Conservation (phyloP, 352 stramenopile species). For the Aphanomyces euteiches region DNA sequence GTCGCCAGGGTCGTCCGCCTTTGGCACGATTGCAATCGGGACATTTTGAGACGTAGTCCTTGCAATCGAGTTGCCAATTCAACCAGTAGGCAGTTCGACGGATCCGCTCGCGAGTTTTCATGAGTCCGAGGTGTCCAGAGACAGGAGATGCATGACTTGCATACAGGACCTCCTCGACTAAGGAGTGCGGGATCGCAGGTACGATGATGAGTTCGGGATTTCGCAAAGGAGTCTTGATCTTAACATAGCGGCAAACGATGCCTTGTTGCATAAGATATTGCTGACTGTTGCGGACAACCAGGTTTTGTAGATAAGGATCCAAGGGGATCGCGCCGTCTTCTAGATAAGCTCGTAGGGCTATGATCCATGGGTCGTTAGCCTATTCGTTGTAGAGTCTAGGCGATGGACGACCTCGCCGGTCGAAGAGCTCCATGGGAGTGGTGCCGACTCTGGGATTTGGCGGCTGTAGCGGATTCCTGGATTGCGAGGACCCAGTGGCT, state of each 20-base stretch:
- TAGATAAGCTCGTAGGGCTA: not conserved
- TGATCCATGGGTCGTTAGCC: not conserved
- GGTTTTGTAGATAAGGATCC: not conserved
- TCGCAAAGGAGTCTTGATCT: not conserved
- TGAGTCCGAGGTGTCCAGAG: not conserved
- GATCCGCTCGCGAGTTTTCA: not conserved
- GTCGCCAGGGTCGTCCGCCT: not conserved
- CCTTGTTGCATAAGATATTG: not conserved
- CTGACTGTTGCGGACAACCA: not conserved
- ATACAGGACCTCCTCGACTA: slow-evolving; percentile 1
- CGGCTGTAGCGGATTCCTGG: too few species aligned
- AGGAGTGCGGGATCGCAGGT: not conserved
- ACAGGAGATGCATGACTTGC: not conserved
- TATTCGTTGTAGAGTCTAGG: too few species aligned
- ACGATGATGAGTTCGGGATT: not conserved
- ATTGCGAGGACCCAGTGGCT: too few species aligned
- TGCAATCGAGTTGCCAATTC: slow-evolving; percentile 8
- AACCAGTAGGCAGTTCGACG: slow-evolving; percentile 3
- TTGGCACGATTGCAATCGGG: slow-evolving; percentile 7
- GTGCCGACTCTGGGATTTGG: too few species aligned
- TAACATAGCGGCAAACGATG: slow-evolving; percentile 5
- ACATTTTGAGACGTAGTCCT: not conserved
- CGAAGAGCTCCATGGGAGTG: not conserved
- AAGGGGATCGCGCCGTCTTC: not conserved
- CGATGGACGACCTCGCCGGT: too few species aligned